These are phyloP conservation scores for Saccharomycopsis capsularis DNA, from an alignment of 805 yeast genomes.

Conservation along the genomic window DNA sequence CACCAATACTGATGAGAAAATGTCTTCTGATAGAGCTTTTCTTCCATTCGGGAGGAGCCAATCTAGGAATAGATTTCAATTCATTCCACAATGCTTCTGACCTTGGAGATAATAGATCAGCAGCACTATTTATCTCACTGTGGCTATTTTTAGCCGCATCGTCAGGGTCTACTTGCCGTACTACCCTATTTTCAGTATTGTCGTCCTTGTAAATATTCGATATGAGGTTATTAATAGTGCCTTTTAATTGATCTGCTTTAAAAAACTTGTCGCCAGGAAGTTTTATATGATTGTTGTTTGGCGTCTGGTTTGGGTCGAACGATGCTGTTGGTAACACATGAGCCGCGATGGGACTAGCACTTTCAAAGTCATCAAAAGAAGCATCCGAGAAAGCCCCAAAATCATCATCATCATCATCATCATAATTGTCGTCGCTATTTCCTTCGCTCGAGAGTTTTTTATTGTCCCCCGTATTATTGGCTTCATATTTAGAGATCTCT, in stretches of 20 bases:
- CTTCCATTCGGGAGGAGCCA: constrained; percentile 63
- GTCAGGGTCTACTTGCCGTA: background rate
- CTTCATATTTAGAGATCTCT: too few relatives aligned
- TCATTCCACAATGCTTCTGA: constrained; percentile 38
- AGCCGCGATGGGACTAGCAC: constrained; percentile 11
- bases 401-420: constrained; percentile 24
- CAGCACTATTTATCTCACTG: background rate
- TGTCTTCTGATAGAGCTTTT: constrained; percentile 58
- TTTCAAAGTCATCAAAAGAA: constrained; percentile 30
- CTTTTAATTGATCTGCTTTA: constrained; percentile 17
- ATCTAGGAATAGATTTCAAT: constrained; percentile 41
- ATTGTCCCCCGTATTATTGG: too few relatives aligned
- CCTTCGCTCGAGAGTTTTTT: too few relatives aligned
- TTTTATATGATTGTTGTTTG: constrained; percentile 5
- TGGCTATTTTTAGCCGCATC: background rate
- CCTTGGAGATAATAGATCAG: constrained; percentile 19
- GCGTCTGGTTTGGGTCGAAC: constrained; percentile 7
- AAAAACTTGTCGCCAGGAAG: constrained; percentile 10
- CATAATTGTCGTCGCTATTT: background rate
- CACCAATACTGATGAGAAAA: constrained; percentile 56
- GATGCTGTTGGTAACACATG: constrained; percentile 20
- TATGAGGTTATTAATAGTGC: constrained; percentile 14
- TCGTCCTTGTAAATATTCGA: constrained; percentile 15
- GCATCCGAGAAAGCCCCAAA: constrained; percentile 32
- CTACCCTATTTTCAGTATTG: too few relatives aligned